These are phyloP conservation scores for Moniliophthora roreri DNA, from an alignment of 1,284 basidiomycete genomes.

Conservation along the genomic window DNA sequence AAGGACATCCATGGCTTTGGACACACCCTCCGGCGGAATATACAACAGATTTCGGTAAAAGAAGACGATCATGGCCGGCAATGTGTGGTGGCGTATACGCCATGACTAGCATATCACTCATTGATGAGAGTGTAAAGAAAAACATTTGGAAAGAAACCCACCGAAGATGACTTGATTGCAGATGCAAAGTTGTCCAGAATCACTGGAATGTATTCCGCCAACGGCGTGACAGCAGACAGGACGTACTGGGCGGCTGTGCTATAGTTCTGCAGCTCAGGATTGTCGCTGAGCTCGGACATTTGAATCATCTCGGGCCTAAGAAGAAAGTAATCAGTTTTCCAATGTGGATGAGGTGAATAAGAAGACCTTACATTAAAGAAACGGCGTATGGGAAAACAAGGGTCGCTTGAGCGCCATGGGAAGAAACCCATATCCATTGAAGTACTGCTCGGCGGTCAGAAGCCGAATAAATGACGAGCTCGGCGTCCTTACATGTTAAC, in stretches of 20 bases:
- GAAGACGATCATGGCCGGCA: slow-evolving; percentile 78
- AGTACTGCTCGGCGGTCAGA: slow-evolving; percentile 48
- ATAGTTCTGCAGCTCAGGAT: slow-evolving; percentile 69
- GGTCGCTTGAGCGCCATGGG: slow-evolving; percentile 66
- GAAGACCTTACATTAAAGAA: slow-evolving; percentile 64
- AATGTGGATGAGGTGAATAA: neutral
- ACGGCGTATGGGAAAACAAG: slow-evolving; percentile 75
- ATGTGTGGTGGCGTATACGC: slow-evolving; percentile 73
- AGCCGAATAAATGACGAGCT: slow-evolving; percentile 8
- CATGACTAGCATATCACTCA: slow-evolving; percentile 54
- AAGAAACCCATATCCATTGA: slow-evolving; percentile 77
- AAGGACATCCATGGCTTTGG: slow-evolving; percentile 77
- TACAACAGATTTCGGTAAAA: slow-evolving; percentile 85
- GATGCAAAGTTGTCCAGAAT: slow-evolving; percentile 61
- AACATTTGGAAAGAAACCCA: slow-evolving; percentile 29
- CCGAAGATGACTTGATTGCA: slow-evolving; percentile 70
- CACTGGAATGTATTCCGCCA: slow-evolving; percentile 58
- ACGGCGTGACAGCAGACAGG: slow-evolving; percentile 67
- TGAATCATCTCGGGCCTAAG: slow-evolving; percentile 76
- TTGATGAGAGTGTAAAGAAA: slow-evolving; percentile 11
- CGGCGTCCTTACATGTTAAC: slow-evolving; percentile 56
- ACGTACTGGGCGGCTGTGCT: slow-evolving; percentile 76
- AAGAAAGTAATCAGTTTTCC: slow-evolving; percentile 9
- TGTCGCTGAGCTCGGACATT: slow-evolving; percentile 83
- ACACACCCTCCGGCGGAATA: slow-evolving; percentile 66